These are phyloP conservation scores for Pinus taeda DNA, from an alignment of 75 land plant species.

Conservation along the genomic window DNA sequence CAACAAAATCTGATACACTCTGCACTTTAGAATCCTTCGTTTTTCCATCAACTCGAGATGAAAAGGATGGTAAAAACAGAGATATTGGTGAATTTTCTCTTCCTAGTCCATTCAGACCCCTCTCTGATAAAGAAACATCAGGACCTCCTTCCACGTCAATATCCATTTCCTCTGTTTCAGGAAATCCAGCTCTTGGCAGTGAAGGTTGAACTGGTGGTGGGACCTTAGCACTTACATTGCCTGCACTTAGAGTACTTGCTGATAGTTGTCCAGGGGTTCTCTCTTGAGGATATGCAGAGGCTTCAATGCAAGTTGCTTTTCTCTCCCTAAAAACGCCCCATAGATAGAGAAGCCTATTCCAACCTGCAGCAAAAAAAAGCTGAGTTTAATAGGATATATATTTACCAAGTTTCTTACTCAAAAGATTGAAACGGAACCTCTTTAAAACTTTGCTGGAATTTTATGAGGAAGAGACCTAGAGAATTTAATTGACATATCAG, in stretches of 20 bases:
- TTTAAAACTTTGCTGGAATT: background rate
- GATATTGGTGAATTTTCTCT: background rate
- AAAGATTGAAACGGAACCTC: background rate
- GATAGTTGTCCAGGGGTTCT: slow-evolving; percentile 4
- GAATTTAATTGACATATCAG: background rate
- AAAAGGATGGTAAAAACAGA: background rate
- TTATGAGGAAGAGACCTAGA: background rate
- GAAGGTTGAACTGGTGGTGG: slow-evolving; percentile 6
- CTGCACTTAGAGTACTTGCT: background rate
- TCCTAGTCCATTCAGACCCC: background rate
- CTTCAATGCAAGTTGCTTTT: slow-evolving; percentile 19
- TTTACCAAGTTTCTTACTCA: slow-evolving; percentile 3
- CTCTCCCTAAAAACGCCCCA: slow-evolving; percentile 67
- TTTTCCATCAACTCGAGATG: slow-evolving; percentile 4
- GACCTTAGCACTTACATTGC: background rate
- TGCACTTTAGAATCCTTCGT: background rate
- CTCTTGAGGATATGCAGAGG: background rate
- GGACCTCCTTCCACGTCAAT: slow-evolving; percentile 6
- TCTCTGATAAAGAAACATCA: background rate
- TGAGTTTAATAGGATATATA: background rate
- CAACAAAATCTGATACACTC: background rate
- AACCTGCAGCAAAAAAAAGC: slow-evolving; percentile 41
- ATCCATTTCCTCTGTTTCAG: slow-evolving; percentile 3
- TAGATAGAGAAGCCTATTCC: slow-evolving; percentile 66
- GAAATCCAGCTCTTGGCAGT: background rate